A percentile compares a stretch with the other conserved stretches of the same genome.
These are phyloP conservation scores for Dipodascus albidus DNA, from an alignment of 805 yeast species.

Conservation along the genomic window DNA sequence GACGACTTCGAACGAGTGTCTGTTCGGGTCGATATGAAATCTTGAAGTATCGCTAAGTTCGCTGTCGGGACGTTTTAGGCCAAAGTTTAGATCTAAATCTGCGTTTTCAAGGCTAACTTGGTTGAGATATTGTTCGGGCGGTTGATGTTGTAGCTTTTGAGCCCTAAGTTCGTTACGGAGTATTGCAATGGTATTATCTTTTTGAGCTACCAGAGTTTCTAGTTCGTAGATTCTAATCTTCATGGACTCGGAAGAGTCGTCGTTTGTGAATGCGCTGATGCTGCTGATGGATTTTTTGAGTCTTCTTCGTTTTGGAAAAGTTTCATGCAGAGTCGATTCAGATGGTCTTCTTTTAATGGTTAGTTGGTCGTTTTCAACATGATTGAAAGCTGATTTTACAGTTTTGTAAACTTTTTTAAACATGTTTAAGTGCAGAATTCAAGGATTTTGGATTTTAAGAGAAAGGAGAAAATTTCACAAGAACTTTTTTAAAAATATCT, in stretches of 20 bases:
- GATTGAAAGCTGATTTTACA: neutral
- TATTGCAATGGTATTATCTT: neutral
- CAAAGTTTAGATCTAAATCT: neutral
- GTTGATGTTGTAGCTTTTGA: neutral
- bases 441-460: too few species aligned
- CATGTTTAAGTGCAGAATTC: neutral
- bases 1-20: neutral
- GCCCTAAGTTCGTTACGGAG: neutral
- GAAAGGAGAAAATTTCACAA: too few species aligned
- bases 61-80: neutral
- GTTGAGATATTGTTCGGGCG: neutral
- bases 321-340: neutral
- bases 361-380: neutral
- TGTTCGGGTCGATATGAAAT: neutral
- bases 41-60: neutral
- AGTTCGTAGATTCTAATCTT: neutral
- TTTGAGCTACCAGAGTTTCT: neutral
- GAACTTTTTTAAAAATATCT: too few species aligned
- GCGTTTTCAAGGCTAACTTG: neutral
- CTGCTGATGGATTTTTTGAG: neutral
- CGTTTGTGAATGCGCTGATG: neutral
- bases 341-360: neutral
- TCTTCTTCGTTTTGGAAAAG: neutral
- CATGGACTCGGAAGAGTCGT: neutral
- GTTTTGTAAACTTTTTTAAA: neutral